phyloP scores from a whole-genome alignment of 768 basidiomycete genomes.

The Exidia glandulosa region DNA sequence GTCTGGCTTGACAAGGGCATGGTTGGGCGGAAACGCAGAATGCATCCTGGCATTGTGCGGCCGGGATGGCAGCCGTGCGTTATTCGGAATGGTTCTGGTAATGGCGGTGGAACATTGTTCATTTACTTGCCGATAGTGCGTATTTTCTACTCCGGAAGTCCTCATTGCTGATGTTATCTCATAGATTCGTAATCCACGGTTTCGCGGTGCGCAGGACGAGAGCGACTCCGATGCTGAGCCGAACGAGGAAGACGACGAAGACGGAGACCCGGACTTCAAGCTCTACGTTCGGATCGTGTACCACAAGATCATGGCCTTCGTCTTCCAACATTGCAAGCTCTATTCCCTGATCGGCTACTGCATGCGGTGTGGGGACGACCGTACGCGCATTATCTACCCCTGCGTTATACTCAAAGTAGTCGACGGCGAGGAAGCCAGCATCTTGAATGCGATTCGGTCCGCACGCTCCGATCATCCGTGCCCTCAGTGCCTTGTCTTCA shows the following conservation, averaged over 20 bases:
- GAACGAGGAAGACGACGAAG: slow-evolving; percentile 8
- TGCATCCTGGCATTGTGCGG: slow-evolving; percentile 19
- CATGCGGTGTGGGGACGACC: slow-evolving; percentile 13
- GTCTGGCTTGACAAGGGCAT: slow-evolving; percentile 24
- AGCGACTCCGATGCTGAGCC: slow-evolving; percentile 17
- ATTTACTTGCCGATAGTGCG: slow-evolving; percentile 20
- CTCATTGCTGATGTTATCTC: neutral
- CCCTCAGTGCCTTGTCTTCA: slow-evolving; percentile 18
- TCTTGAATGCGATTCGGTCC: slow-evolving; percentile 15
- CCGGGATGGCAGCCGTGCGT: slow-evolving; percentile 15
- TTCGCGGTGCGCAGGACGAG: slow-evolving; percentile 8
- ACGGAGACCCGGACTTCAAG: slow-evolving; percentile 12
- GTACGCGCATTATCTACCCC: slow-evolving; percentile 15
- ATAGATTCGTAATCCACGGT: too few relatives aligned
- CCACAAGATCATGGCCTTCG: slow-evolving; percentile 15
- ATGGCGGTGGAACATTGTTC: slow-evolving; percentile 21
- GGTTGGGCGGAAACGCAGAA: slow-evolving; percentile 16
- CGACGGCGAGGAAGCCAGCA: slow-evolving; percentile 21
- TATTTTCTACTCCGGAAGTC: neutral
- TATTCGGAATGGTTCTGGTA: slow-evolving; percentile 22
- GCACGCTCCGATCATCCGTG: slow-evolving; percentile 20
- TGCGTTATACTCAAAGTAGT: slow-evolving; percentile 19
- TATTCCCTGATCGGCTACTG: slow-evolving; percentile 16
- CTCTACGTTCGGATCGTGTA: slow-evolving; percentile 20
- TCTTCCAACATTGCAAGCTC: slow-evolving; percentile 13